A percentile compares a stretch with the other conserved stretches of the same genome.
Evolutionary conservation across 23 red algal genomes (phyloP).

Genomic region (Agarophyton chilense): DNA sequence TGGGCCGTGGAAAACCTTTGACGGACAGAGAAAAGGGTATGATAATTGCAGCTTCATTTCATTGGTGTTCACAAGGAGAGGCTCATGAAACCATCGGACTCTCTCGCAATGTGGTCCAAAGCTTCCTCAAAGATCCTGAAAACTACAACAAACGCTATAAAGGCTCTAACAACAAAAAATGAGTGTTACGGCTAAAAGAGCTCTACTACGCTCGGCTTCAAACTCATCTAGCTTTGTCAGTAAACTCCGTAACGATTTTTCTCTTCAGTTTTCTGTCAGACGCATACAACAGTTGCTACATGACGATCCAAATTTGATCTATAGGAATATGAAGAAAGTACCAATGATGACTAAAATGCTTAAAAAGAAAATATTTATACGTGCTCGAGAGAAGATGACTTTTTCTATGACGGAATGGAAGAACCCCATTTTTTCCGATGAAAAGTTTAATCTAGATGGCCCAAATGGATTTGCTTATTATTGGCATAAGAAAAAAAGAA

Average conservation of each 20-base stretch:
- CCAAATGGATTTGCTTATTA: background rate
- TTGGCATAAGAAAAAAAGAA: background rate
- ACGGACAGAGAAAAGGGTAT: background rate
- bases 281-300: background rate
- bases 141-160: too few species aligned
- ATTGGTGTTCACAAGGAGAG: background rate
- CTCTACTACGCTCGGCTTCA: background rate
- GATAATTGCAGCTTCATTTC: background rate
- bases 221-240: background rate
- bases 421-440: background rate
- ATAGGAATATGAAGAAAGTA: background rate
- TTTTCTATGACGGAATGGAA: background rate
- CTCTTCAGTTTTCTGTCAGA: background rate
- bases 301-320: background rate
- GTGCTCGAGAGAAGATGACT: background rate
- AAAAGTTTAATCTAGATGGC: slow-evolving; percentile 6
- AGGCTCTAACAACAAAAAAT: too few species aligned
- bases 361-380: background rate
- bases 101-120: background rate
- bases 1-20: background rate
- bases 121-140: too few species aligned
- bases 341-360: background rate
- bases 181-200: background rate
- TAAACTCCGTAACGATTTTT: background rate
- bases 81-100: background rate